phyloP scores from a whole-genome alignment of 1,139 yeast genomes.

The Taphrina populina region DNA sequence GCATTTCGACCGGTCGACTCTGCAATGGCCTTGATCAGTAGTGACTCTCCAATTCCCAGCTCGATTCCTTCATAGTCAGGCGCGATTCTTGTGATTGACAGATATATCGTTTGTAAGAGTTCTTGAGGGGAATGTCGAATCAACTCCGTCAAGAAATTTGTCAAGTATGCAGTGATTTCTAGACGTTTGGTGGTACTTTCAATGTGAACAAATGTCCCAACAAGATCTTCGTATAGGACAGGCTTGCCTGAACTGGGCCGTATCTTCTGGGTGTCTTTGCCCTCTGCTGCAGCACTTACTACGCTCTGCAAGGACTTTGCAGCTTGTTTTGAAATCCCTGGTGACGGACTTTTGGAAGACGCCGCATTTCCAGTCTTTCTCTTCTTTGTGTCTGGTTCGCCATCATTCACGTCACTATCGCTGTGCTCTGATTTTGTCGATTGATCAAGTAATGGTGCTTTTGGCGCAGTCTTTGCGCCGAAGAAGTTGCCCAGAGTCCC shows the following conservation, averaged over 20 bases:
- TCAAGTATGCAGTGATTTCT: conserved; percentile 37
- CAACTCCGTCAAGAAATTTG: conserved; percentile 38
- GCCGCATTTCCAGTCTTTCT: background rate
- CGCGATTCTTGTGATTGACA: conserved; percentile 72
- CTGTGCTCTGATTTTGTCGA: background rate
- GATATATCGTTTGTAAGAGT: conserved; percentile 39
- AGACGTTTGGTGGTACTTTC: conserved; percentile 40
- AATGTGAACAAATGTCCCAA: conserved; percentile 36
- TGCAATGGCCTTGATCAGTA: conserved; percentile 80
- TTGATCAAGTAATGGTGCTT: background rate
- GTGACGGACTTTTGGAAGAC: background rate
- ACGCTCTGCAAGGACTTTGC: conserved; percentile 3
- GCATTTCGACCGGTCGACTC: conserved; percentile 84
- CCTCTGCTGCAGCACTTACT: background rate
- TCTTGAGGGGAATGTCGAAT: conserved; percentile 35
- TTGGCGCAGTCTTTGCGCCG: conserved; percentile 4
- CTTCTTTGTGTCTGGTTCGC: conserved; percentile 3
- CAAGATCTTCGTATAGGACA: conserved; percentile 31
- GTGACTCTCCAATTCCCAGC: conserved; percentile 68
- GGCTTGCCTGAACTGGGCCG: background rate
- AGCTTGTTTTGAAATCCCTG: background rate
- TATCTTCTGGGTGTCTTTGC: background rate
- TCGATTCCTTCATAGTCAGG: conserved; percentile 93
- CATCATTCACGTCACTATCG: background rate
- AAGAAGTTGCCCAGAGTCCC: conserved; percentile 19